Conservation (phyloP, 768 basidiomycete genomes). For the Paxillus rubicundulus region DNA sequence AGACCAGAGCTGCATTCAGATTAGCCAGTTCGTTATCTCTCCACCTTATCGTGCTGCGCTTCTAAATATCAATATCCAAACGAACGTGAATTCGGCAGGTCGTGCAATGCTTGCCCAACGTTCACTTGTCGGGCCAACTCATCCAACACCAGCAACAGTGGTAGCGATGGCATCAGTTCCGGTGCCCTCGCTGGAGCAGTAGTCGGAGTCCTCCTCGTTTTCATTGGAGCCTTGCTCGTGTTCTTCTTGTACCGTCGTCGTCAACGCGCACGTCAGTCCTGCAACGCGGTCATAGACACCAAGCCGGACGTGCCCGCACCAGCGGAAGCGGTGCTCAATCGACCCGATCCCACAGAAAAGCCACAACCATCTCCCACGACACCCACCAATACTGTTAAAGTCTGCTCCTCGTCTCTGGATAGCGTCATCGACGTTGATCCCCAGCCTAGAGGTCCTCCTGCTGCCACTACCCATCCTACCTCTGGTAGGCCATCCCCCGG, state of each 20-base stretch:
- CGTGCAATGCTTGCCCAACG: slow-evolving; percentile 52
- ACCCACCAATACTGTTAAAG: slow-evolving; percentile 40
- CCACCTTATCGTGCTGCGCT: not conserved
- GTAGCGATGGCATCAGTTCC: slow-evolving; percentile 50
- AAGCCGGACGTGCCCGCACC: slow-evolving; percentile 67
- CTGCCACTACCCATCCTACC: slow-evolving; percentile 10
- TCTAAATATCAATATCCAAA: slow-evolving; percentile 6
- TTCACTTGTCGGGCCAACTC: slow-evolving; percentile 48
- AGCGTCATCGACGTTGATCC: slow-evolving; percentile 63
- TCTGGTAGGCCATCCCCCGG: slow-evolving; percentile 25
- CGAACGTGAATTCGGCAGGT: slow-evolving; percentile 37
- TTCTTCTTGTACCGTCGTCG: slow-evolving; percentile 69
- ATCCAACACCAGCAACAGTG: slow-evolving; percentile 14
- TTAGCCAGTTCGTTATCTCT: slow-evolving; percentile 48
- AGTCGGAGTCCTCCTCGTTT: slow-evolving; percentile 58
- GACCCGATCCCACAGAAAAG: slow-evolving; percentile 81
- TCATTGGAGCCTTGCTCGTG: slow-evolving; percentile 47
- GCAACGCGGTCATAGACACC: slow-evolving; percentile 35
- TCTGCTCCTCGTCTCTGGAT: slow-evolving; percentile 46
- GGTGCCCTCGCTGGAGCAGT: slow-evolving; percentile 77
- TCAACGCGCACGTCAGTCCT: slow-evolving; percentile 39
- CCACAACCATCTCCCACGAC: slow-evolving; percentile 18
- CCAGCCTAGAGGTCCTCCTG: slow-evolving; percentile 38
- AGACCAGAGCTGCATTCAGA: slow-evolving; percentile 57
- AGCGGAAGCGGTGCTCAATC: slow-evolving; percentile 73